A percentile compares a stretch with the other conserved stretches of the same genome.
These are phyloP conservation scores for Fusarium pilosicola DNA, from an alignment of 2,329 filamentous ascomycete genomes.

Conservation along the genomic window DNA sequence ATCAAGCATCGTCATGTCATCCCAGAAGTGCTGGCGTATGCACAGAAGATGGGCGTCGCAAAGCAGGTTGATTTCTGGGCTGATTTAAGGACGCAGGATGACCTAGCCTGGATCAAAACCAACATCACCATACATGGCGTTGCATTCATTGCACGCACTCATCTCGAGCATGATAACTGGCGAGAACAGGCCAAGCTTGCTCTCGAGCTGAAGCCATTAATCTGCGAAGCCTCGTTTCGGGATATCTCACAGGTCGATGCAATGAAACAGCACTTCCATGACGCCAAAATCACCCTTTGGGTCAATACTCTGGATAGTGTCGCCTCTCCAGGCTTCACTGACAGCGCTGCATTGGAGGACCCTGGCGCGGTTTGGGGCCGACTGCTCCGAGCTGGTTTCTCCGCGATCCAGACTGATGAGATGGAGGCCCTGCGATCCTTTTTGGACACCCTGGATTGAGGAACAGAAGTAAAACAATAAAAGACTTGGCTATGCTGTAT, in stretches of 20 bases:
- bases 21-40: background rate
- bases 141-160: background rate
- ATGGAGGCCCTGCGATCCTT: background rate
- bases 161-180: background rate
- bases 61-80: background rate
- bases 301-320: background rate
- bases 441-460: background rate
- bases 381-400: background rate
- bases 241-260: background rate
- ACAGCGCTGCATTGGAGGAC: background rate
- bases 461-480: rapidly evolving
- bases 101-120: background rate
- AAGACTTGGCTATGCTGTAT: background rate
- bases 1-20: background rate
- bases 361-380: background rate
- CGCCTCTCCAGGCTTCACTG: background rate
- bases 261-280: background rate
- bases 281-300: background rate
- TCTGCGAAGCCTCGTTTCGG: background rate
- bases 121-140: background rate
- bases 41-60: background rate
- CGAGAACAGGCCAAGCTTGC: background rate
- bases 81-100: background rate
- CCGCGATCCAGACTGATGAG: background rate
- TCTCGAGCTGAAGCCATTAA: background rate